Percentiles rank a stretch among this genome's conserved stretches.
Conservation (phyloP, 2,329 filamentous ascomycete species). For the Clonostachys solani region DNA sequence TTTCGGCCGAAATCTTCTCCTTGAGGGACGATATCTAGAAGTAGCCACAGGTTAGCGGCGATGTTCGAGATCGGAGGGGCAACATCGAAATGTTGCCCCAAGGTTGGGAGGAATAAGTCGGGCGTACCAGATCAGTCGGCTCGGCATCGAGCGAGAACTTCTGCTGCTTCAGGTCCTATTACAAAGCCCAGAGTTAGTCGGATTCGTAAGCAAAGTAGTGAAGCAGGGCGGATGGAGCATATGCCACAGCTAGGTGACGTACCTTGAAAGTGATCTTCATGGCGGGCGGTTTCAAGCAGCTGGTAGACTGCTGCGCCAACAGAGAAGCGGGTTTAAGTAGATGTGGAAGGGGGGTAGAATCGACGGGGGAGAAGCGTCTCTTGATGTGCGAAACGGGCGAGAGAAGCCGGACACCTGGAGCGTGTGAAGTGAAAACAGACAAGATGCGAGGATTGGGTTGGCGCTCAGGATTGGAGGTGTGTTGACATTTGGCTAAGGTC, state of each 20-base stretch:
- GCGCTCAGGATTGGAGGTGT: too few relatives aligned
- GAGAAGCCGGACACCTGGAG: too few relatives aligned
- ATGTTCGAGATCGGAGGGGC: slow-evolving; percentile 1
- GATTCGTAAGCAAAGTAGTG: background rate
- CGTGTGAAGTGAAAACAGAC: too few relatives aligned
- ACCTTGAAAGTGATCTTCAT: slow-evolving; percentile 70
- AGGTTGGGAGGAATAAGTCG: slow-evolving; percentile 17
- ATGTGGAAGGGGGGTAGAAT: background rate
- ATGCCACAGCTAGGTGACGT: slow-evolving; percentile 16
- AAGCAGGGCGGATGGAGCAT: background rate
- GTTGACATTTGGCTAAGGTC: too few relatives aligned
- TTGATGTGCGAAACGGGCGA: slow-evolving; percentile 2
- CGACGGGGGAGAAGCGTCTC: background rate
- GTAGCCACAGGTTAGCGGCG: slow-evolving; percentile 5
- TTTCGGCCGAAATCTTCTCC: slow-evolving; percentile 85
- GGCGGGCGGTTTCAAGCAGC: slow-evolving; percentile 35
- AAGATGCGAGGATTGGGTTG: too few relatives aligned
- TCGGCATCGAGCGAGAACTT: slow-evolving; percentile 97
- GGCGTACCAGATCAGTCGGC: slow-evolving; percentile 80
- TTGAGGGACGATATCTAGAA: slow-evolving; percentile 81
- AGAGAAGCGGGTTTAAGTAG: background rate
- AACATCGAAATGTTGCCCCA: background rate
- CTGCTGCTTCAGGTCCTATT: slow-evolving; percentile 94
- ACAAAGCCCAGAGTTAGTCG: background rate
- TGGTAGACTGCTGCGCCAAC: slow-evolving; percentile 3